Evolutionary conservation across 208 protist genomes (phyloP).

Genomic region (Trypanosoma vivax): DNA sequence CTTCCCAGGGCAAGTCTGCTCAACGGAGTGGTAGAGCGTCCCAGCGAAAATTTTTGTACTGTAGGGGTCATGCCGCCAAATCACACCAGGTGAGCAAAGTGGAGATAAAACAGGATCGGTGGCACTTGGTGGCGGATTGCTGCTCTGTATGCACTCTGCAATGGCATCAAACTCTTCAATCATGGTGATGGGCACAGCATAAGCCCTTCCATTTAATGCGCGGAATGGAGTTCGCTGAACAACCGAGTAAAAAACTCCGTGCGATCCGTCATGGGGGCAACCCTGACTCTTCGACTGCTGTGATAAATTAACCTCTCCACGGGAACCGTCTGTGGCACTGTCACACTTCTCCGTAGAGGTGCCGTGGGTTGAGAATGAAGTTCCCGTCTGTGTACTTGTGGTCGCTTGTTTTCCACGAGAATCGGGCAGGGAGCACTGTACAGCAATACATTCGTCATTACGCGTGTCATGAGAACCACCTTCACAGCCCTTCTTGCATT

Average conservation of each 20-base stretch:
- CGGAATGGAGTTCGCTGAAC: constrained; percentile 22
- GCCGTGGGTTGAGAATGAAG: neutral
- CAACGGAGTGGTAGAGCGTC: neutral
- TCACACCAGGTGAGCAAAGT: constrained; percentile 26
- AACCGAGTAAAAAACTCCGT: too few species aligned
- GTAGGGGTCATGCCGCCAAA: constrained; percentile 74
- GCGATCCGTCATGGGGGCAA: too few species aligned
- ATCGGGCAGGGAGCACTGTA: neutral
- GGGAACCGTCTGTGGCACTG: neutral
- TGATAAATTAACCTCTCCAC: too few species aligned
- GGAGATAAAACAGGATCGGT: neutral
- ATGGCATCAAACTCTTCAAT: constrained; percentile 15
- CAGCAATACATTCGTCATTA: neutral
- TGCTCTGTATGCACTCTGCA: neutral
- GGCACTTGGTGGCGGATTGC: neutral
- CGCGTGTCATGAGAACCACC: neutral
- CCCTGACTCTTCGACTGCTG: too few species aligned
- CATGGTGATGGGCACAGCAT: constrained; percentile 29
- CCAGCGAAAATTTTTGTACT: constrained; percentile 25
- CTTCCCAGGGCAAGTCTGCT: neutral
- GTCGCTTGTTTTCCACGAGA: neutral
- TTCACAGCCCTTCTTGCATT: neutral
- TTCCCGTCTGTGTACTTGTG: neutral
- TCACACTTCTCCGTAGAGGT: neutral
- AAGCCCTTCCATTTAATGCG: constrained; percentile 42